Base-by-base conservation (phyloP, 2,329 filamentous ascomycete species). In the Ceratocystis variospora region DNA sequence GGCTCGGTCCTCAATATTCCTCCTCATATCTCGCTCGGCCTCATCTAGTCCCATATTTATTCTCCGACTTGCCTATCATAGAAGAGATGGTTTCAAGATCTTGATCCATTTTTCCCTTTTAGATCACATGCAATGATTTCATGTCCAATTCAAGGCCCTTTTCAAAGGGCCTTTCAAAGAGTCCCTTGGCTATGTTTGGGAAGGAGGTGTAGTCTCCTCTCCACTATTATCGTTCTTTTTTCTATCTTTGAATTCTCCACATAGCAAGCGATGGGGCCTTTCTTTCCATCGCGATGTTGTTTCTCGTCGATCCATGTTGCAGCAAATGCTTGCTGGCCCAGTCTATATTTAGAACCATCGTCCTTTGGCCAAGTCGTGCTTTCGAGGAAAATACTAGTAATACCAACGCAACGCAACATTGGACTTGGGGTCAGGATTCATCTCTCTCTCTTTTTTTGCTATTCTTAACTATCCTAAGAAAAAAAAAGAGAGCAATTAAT, bases 1-100 rank as follows among this genome's bases (percentile, higher is more conserved):
- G 44, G 59, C 62, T 63, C 62, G 62, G 62, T 53, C 62, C 45
- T 37, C 31, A 63, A 48, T 46, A 48, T 48, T 53, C 44, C 44
- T 63, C 62, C 62, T 63, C 62, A 63, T 63, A 63, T 63, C n/a
- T 63, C 62, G 62, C 62, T 63, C 62, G 19, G 45, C 46, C 45
- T 48, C 46, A 33, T 63, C 46, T 45, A 22, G 55, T 6, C n/a
- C 55, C 28, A 37, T 17, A 59, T 2, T 63, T 33, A 19, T 37
- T 63, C 45, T 22, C 50, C 31, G 5, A 12, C 5, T 63, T 63
- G 8, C 46, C 19, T 15, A 22, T 17, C 48, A 53, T 41, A 25
- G 17, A 0, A 17, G 31, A 10, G 31, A 28, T 25, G 55, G 55
- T 59, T 59, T 59, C 55, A 59, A 37, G 55, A 59, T 28, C 28